phyloP scores from a whole-genome alignment of 169 alveolate species.

The Eimeria brunetti region DNA sequence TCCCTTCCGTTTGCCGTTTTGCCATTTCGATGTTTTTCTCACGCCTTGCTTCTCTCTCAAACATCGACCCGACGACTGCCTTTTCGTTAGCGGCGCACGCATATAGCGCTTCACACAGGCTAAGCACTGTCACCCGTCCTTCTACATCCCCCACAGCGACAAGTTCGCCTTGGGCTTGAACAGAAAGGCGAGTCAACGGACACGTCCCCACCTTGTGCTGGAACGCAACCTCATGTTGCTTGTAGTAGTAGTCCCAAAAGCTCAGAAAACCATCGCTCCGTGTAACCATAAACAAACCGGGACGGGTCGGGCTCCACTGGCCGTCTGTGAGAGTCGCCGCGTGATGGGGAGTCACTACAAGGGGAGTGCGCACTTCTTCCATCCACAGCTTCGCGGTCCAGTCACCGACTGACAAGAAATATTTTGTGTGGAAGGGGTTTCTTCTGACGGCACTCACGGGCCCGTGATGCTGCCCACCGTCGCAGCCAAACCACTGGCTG shows the following conservation, averaged over 20 bases:
- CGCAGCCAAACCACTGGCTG: slow-evolving; percentile 73
- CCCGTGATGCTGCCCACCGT: slow-evolving; percentile 93
- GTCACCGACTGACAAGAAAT: slow-evolving; percentile 96
- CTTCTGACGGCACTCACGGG: slow-evolving; percentile 92
- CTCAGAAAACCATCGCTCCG: slow-evolving; percentile 92
- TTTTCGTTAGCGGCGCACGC: slow-evolving; percentile 89
- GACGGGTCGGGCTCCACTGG: slow-evolving; percentile 95
- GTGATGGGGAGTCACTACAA: slow-evolving; percentile 93
- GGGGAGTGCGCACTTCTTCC: slow-evolving; percentile 96
- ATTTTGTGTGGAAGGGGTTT: slow-evolving; percentile 93
- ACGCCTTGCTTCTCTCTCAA: slow-evolving; percentile 94
- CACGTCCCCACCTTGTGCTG: slow-evolving; percentile 92
- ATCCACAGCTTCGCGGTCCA: slow-evolving; percentile 95
- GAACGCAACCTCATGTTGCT: slow-evolving; percentile 94
- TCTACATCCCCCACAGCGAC: slow-evolving; percentile 95
- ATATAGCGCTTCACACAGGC: slow-evolving; percentile 91
- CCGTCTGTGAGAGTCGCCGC: slow-evolving; percentile 92
- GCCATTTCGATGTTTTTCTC: slow-evolving; percentile 93
- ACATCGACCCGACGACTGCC: slow-evolving; percentile 88
- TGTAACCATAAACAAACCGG: slow-evolving; percentile 91
- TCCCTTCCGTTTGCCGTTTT: slow-evolving; percentile 82
- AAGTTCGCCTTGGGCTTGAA: slow-evolving; percentile 84
- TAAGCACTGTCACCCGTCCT: slow-evolving; percentile 94
- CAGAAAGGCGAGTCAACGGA: slow-evolving; percentile 56
- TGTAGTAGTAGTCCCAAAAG: slow-evolving; percentile 95